Evolutionary conservation across 2,329 filamentous ascomycete genomes (phyloP), one percentile per base, ranked within the genome.

Genomic region (Xylaria sp.): DNA sequence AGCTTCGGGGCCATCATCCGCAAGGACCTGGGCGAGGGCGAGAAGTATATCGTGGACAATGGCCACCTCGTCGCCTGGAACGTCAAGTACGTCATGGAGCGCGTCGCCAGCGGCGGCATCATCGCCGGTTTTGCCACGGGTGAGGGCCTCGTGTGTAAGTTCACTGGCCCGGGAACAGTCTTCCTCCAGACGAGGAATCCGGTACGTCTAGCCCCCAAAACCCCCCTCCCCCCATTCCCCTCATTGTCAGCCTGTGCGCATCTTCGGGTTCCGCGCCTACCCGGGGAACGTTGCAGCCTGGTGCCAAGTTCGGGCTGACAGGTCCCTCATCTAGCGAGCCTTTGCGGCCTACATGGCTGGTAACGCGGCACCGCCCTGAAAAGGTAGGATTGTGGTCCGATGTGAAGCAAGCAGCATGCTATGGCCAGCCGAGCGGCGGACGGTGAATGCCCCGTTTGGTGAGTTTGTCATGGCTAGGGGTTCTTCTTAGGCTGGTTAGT

Each of bases 51-150:
- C 67, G 88, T 97, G 58, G 92, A 97, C 71, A 97, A 97, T 70
- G 92, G 92, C 3, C 93, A 98, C 69, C 83, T 98, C 1, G 93
- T 98, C 0, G 94, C 95, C 0, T 99, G 95, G 95, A 97, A 97
- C 74, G 93, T 91, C 73, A 92, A 96, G 72, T 99, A 98, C 72
- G 84, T 91, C 4, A 87, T 99, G 65, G 93, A 97, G 78, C 88
- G 95, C 15, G 90, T 96, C 3, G 89, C 94, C 0, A 95, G 91
- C 3, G 95, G 95, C 2, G 95, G 95, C 37, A 88, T 99, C 65
- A 90, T 99, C n/a, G 94, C 91, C n/a, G 88, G 89, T 9, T 76
- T 97, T 21, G 87, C 88, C 27, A 89, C 92, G 0, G 90, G 85
- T 0, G 95, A 99, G 77, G 95, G 95, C 0, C 80, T 98, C 35